phyloP scores from a whole-genome alignment of 176 grass and related monocot genomes.

The Oryza australiensis region DNA sequence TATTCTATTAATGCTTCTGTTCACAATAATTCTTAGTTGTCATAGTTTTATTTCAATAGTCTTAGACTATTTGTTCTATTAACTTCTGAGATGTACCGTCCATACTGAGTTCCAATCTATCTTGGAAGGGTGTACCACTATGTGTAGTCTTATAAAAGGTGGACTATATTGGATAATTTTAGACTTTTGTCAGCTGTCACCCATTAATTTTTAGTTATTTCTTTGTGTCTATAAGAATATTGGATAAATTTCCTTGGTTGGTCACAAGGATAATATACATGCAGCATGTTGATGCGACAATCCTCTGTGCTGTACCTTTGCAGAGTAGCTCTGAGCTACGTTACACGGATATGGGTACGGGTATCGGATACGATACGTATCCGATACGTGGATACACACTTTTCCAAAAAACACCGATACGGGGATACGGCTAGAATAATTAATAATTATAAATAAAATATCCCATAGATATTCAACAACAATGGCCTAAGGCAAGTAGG shows the following conservation, averaged over 20 bases:
- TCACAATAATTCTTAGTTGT: not conserved
- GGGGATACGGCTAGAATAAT: too few relatives aligned
- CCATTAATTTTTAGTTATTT: not conserved
- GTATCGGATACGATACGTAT: too few relatives aligned
- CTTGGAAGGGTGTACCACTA: not conserved
- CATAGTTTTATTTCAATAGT: not conserved
- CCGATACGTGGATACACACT: too few relatives aligned
- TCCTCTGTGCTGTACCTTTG: not conserved
- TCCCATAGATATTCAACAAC: too few relatives aligned
- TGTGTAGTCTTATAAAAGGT: not conserved
- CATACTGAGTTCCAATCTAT: not conserved
- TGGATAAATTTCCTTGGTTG: not conserved
- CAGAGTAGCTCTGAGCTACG: too few relatives aligned
- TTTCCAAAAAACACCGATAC: too few relatives aligned
- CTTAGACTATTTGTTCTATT: not conserved
- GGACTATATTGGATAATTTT: not conserved
- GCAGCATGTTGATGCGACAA: not conserved
- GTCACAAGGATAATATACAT: not conserved
- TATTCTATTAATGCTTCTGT: too few relatives aligned
- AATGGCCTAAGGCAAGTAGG: too few relatives aligned
- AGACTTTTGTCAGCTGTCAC: not conserved
- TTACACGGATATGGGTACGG: too few relatives aligned
- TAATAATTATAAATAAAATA: too few relatives aligned
- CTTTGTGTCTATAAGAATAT: not conserved
- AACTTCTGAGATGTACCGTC: not conserved